phyloP scores from a whole-genome alignment of 2,329 filamentous ascomycete genomes.

The Colletotrichum melonis region DNA sequence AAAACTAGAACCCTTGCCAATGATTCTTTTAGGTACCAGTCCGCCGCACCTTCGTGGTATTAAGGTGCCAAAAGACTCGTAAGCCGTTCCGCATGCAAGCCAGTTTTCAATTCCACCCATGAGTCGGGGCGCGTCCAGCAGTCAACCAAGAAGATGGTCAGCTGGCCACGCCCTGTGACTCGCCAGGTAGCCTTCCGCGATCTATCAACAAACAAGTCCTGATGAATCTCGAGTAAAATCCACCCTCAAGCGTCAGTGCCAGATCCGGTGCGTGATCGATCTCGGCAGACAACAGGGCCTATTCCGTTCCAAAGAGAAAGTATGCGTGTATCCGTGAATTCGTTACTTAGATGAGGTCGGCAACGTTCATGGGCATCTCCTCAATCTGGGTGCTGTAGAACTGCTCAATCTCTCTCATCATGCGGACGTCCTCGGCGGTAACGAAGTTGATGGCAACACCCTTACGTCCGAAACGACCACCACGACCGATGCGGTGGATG shows the following conservation, averaged over 20 bases:
- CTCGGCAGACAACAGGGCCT: conserved; percentile 31
- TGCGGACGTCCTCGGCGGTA: conserved; percentile 97
- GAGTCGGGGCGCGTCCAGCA: conserved; percentile 34
- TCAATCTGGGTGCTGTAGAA: conserved; percentile 99
- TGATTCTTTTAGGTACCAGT: conserved; percentile 38
- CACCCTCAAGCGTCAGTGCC: conserved; percentile 31
- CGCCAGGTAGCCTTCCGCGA: conserved; percentile 37
- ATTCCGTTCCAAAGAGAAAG: conserved; percentile 32
- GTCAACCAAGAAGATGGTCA: conserved; percentile 17
- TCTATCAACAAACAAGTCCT: conserved; percentile 38
- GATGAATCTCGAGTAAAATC: conserved; percentile 35
- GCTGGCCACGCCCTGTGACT: conserved; percentile 34
- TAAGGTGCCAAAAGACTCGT: conserved; percentile 38
- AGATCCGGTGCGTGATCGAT: conserved; percentile 34
- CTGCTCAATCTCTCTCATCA: conserved; percentile 99
- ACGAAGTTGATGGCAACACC: conserved; percentile 99
- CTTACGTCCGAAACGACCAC: conserved; percentile 99
- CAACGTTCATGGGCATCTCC: conserved; percentile 99
- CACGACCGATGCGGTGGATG: conserved; percentile 99
- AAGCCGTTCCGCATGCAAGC: conserved; percentile 38
- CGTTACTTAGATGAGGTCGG: conserved; percentile 74
- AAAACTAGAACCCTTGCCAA: conserved; percentile 38
- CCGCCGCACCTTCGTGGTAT: conserved; percentile 38
- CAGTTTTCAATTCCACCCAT: conserved; percentile 38
- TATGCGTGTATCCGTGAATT: conserved; percentile 30